A percentile compares a stretch with the other conserved stretches of the same genome.
Conservation (phyloP, 768 basidiomycete species). For the Termitomyces sp. region DNA sequence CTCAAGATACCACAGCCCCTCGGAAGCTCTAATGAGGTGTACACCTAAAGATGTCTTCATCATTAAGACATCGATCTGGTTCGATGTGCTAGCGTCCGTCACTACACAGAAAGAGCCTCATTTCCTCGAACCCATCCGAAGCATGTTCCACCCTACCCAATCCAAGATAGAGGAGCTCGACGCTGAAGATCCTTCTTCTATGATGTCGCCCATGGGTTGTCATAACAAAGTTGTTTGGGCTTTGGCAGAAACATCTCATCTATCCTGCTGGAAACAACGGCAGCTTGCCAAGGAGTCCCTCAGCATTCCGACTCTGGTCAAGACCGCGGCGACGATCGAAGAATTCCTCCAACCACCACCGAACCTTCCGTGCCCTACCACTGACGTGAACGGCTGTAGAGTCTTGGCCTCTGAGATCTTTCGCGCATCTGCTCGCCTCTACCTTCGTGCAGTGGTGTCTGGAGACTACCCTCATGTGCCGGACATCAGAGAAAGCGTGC, state of each 20-base stretch:
- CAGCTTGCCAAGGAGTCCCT: constrained; percentile 40
- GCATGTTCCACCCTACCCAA: constrained; percentile 47
- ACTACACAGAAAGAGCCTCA: constrained; percentile 59
- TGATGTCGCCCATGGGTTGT: constrained; percentile 85
- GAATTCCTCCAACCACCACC: constrained; percentile 24
- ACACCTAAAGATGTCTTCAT: constrained; percentile 61
- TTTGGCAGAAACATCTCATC: constrained; percentile 65
- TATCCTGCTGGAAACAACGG: constrained; percentile 62
- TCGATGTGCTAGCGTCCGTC: constrained; percentile 77
- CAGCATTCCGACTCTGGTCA: constrained; percentile 58
- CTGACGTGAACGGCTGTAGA: constrained; percentile 31
- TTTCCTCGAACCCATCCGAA: constrained; percentile 52
- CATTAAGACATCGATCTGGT: constrained; percentile 84
- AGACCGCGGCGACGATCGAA: constrained; percentile 50
- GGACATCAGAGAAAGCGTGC: constrained; percentile 55
- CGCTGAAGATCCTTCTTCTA: constrained; percentile 44
- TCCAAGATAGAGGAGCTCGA: constrained; percentile 34
- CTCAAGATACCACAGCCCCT: constrained; percentile 31
- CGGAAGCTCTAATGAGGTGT: constrained; percentile 42
- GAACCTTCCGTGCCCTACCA: constrained; percentile 12
- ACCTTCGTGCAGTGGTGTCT: constrained; percentile 73
- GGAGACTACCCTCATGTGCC: constrained; percentile 64
- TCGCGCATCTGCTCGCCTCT: constrained; percentile 70
- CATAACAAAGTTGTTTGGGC: constrained; percentile 77
- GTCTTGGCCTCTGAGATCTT: constrained; percentile 57